Conservation (phyloP, 2,329 filamentous ascomycete genomes). For the Bipolaris bicolor region DNA sequence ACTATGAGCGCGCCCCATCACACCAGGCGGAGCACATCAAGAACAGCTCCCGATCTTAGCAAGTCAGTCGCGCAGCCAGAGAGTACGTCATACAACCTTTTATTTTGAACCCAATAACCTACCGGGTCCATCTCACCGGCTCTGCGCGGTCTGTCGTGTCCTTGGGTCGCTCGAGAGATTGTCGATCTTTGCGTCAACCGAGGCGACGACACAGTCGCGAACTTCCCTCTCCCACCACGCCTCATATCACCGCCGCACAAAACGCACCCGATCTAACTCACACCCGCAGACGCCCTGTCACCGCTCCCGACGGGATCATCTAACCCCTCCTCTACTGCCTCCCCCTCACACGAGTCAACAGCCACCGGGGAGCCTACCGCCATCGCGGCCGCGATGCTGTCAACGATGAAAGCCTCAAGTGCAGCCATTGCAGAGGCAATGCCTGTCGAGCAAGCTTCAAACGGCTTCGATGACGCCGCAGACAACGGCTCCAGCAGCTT, state of each 20-base stretch:
- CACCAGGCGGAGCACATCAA: constrained; percentile 47
- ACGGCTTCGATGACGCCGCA: constrained; percentile 59
- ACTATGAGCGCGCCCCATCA: constrained; percentile 50
- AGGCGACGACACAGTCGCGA: constrained; percentile 23
- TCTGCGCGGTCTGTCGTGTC: background rate
- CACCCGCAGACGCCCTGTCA: constrained; percentile 21
- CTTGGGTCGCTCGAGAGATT: constrained; percentile 2
- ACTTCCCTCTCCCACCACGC: constrained; percentile 10
- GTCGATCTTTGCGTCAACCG: constrained; percentile 28
- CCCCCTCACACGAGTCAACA: constrained; percentile 50
- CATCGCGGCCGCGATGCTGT: constrained; percentile 31
- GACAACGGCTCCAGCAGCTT: constrained; percentile 77
- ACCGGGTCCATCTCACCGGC: background rate
- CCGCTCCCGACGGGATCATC: constrained; percentile 20
- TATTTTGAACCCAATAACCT: background rate
- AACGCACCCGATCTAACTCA: constrained; percentile 9
- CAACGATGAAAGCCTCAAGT: constrained; percentile 31
- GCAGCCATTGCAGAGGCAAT: constrained; percentile 25
- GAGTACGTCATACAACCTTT: constrained; percentile 28
- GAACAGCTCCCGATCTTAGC: constrained; percentile 37
- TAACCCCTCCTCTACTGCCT: constrained; percentile 49
- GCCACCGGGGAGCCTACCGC: constrained; percentile 19
- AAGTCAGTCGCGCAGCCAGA: constrained; percentile 24
- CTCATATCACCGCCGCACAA: background rate
- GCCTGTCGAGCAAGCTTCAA: constrained; percentile 17